These are phyloP conservation scores for Eimeria falciformis DNA, from an alignment of 169 alveolate genomes.

Conservation along the genomic window DNA sequence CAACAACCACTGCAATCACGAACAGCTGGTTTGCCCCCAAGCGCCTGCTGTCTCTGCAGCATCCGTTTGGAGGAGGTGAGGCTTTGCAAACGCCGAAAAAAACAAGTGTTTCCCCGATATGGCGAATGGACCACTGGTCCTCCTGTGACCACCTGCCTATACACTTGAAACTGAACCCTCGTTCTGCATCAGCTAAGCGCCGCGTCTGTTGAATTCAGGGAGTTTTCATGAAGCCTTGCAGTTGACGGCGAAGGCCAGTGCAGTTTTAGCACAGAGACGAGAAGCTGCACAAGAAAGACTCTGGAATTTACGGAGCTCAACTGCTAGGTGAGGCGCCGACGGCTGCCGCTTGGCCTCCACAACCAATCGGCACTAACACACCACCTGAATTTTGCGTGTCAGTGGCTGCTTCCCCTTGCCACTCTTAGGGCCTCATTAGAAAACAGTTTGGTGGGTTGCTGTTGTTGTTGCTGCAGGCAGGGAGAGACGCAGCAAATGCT, in stretches of 20 bases:
- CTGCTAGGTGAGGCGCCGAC: not conserved
- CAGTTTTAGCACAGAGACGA: not conserved
- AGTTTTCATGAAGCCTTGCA: conserved; percentile 25
- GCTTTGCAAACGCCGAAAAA: not conserved
- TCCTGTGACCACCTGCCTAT: not conserved
- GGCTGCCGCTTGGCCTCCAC: not conserved
- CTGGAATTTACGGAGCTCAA: not conserved
- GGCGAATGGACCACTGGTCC: not conserved
- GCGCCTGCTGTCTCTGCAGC: not conserved
- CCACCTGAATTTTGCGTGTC: too few relatives aligned
- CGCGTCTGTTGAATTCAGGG: too few relatives aligned
- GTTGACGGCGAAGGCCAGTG: conserved; percentile 34
- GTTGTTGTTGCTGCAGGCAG: not conserved
- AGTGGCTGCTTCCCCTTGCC: too few relatives aligned
- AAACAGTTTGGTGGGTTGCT: not conserved
- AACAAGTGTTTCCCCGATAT: not conserved
- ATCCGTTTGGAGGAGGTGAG: not conserved
- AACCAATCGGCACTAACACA: too few relatives aligned
- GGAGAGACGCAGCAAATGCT: conserved; percentile 4
- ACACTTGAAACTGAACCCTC: not conserved
- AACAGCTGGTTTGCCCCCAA: not conserved
- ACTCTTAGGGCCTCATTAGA: not conserved
- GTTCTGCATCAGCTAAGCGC: too few relatives aligned
- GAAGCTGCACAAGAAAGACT: conserved; percentile 34
- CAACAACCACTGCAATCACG: not conserved